A percentile compares a stretch with the other conserved stretches of the same genome.
Conservation (phyloP, 805 yeast species). For the Ogataea populi-albae region DNA sequence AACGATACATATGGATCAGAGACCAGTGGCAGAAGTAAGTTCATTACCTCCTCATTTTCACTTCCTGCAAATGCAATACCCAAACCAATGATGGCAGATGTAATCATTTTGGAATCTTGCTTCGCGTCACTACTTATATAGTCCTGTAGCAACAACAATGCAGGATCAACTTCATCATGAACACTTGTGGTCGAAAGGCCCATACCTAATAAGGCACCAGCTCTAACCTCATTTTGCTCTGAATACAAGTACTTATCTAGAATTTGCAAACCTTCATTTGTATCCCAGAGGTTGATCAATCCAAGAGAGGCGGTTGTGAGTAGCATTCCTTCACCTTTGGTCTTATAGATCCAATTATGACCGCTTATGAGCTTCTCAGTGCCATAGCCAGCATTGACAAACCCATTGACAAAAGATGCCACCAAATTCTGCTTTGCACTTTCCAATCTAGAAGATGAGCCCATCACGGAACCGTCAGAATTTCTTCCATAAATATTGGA, state of each 20-base stretch:
- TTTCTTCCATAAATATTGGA: constrained; percentile 93
- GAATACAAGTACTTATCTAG: constrained; percentile 87
- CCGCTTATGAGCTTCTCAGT: constrained; percentile 78
- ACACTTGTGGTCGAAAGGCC: constrained; percentile 91
- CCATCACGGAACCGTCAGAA: constrained; percentile 62
- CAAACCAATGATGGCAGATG: constrained; percentile 85
- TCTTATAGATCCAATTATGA: constrained; percentile 81
- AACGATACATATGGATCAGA: constrained; percentile 71
- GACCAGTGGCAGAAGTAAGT: constrained; percentile 75
- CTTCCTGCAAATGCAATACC: constrained; percentile 97
- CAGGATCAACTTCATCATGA: constrained; percentile 94
- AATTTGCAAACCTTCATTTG: constrained; percentile 81
- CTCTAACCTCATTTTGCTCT: constrained; percentile 81
- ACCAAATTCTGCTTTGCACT: constrained; percentile 96
- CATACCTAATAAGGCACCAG: constrained; percentile 95
- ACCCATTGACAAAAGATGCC: constrained; percentile 88
- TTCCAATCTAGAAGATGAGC: constrained; percentile 61
- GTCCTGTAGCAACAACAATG: constrained; percentile 81
- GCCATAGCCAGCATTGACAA: constrained; percentile 88
- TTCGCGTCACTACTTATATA: constrained; percentile 46
- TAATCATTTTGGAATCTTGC: constrained; percentile 59
- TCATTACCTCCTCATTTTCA: constrained; percentile 77
- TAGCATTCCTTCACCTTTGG: constrained; percentile 87
- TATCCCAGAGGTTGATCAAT: constrained; percentile 86
- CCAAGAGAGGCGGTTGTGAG: constrained; percentile 93